Conservation (phyloP, 169 alveolate species). For the Babesia bigemina region DNA sequence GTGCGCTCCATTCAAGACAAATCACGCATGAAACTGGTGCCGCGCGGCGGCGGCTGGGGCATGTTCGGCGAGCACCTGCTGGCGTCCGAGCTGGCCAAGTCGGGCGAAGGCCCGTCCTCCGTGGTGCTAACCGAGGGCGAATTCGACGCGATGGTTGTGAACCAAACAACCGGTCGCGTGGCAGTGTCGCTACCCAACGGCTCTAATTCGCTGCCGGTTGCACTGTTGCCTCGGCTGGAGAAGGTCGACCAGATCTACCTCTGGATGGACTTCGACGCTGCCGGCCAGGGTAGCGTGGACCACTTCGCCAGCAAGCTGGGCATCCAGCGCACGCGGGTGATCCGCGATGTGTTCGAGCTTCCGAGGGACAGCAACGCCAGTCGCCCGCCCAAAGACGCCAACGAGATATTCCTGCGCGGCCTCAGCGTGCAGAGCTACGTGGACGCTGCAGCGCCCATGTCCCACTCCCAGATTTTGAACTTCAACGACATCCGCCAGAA, state of each 20-base stretch:
- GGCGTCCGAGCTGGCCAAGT: slow-evolving; percentile 22
- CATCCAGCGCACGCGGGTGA: slow-evolving; percentile 84
- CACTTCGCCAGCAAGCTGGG: slow-evolving; percentile 92
- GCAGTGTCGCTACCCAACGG: slow-evolving; percentile 95
- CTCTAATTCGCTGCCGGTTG: slow-evolving; percentile 88
- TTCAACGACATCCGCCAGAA: slow-evolving; percentile 83
- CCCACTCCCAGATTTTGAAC: slow-evolving; percentile 86
- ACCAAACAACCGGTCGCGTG: slow-evolving; percentile 88
- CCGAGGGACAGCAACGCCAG: slow-evolving; percentile 9
- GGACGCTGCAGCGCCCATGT: slow-evolving; percentile 75
- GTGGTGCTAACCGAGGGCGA: slow-evolving; percentile 95
- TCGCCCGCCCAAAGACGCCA: slow-evolving; percentile 88
- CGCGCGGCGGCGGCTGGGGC: slow-evolving; percentile 89
- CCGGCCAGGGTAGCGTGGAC: slow-evolving; percentile 90
- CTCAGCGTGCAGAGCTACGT: slow-evolving; percentile 70
- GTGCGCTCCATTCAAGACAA: slow-evolving; percentile 81
- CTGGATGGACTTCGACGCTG: slow-evolving; percentile 93
- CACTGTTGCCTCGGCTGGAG: slow-evolving; percentile 89
- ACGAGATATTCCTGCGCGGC: slow-evolving; percentile 85
- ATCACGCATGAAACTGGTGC: slow-evolving; percentile 83
- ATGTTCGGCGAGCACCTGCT: slow-evolving; percentile 90
- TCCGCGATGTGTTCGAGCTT: slow-evolving; percentile 70
- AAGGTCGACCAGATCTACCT: slow-evolving; percentile 85
- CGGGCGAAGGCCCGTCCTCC: slow-evolving; percentile 62
- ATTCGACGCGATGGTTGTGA: slow-evolving; percentile 94